A percentile compares a stretch with the other conserved stretches of the same genome.
Evolutionary conservation across 495 filamentous ascomycete species (phyloP).

Genomic region (Penicillium steckii): DNA sequence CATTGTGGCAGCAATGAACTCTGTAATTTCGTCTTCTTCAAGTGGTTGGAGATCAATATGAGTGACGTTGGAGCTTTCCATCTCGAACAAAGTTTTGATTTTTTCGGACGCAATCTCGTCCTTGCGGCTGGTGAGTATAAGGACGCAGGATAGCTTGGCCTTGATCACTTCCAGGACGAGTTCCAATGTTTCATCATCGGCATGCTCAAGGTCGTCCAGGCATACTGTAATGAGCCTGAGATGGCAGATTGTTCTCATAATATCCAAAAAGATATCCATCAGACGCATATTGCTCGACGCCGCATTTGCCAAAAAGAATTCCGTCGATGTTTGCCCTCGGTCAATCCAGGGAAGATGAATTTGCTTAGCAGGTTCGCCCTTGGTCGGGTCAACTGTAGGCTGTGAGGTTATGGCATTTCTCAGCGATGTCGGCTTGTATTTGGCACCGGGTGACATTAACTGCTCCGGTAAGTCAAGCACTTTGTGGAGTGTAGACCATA

Average conservation of each 20-base stretch:
- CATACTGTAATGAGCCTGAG: constrained; percentile 81
- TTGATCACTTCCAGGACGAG: constrained; percentile 71
- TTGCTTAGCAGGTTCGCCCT: constrained; percentile 35
- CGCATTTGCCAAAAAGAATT: constrained; percentile 67
- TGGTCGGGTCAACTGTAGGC: constrained; percentile 26
- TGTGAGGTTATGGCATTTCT: constrained; percentile 29
- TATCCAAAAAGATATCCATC: constrained; percentile 80
- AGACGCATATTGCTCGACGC: constrained; percentile 74
- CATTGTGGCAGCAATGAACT: constrained; percentile 77
- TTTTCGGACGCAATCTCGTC: constrained; percentile 38
- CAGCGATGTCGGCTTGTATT: constrained; percentile 37
- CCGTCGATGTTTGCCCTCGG: constrained; percentile 57
- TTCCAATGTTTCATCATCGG: constrained; percentile 81
- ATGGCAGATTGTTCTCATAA: constrained; percentile 73
- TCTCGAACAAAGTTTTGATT: constrained; percentile 43
- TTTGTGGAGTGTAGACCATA: constrained; percentile 76
- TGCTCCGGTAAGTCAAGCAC: constrained; percentile 79
- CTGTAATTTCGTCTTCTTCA: constrained; percentile 68
- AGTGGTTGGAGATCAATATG: constrained; percentile 66
- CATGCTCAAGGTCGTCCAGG: constrained; percentile 83
- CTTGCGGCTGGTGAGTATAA: constrained; percentile 59
- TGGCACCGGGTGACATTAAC: constrained; percentile 51
- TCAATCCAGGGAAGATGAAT: constrained; percentile 33
- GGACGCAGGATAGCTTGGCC: constrained; percentile 70
- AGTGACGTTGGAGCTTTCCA: constrained; percentile 52